These are phyloP conservation scores for Coemansia sp. DNA, from an alignment of 371 early-diverging fungal genomes.

Conservation along the genomic window DNA sequence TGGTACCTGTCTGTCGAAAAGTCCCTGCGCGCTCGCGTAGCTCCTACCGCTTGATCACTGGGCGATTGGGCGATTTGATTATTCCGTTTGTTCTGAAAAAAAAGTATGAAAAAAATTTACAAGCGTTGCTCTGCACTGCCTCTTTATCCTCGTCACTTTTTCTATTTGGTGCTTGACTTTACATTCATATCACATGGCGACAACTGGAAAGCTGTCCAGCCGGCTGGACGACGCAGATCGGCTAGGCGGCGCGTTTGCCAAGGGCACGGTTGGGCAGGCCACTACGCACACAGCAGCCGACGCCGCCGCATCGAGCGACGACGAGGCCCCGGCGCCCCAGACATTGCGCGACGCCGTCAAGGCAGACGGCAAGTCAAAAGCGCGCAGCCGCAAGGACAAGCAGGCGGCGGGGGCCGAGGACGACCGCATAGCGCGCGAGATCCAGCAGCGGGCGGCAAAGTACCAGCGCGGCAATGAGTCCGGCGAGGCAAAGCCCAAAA, in stretches of 20 bases:
- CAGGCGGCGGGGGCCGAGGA: conserved; percentile 4
- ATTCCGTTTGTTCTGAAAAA: too few relatives aligned
- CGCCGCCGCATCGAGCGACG: conserved; percentile 2
- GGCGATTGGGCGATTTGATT: too few relatives aligned
- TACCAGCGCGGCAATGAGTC: conserved; percentile 29
- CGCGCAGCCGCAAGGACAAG: neutral
- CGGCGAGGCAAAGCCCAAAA: neutral
- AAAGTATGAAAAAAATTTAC: too few relatives aligned
- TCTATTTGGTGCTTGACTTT: too few relatives aligned
- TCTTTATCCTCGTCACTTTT: too few relatives aligned
- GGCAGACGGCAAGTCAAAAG: neutral
- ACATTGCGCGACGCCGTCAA: conserved; percentile 23
- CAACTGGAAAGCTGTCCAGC: neutral
- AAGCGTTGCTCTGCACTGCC: too few relatives aligned
- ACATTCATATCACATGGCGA: too few relatives aligned
- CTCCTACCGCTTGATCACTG: too few relatives aligned
- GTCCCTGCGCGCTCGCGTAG: conserved; percentile 9
- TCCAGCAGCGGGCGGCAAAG: conserved; percentile 25
- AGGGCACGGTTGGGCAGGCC: conserved; percentile 3
- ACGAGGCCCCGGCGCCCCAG: conserved; percentile 12
- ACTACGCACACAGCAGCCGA: neutral
- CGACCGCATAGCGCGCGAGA: conserved; percentile 17
- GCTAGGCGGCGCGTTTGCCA: conserved; percentile 16
- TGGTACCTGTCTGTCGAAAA: conserved; percentile 29
- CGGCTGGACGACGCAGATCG: neutral